These are phyloP conservation scores for Selenicereus undatus DNA, from an alignment of 148 eudicot genomes.

Conservation along the genomic window DNA sequence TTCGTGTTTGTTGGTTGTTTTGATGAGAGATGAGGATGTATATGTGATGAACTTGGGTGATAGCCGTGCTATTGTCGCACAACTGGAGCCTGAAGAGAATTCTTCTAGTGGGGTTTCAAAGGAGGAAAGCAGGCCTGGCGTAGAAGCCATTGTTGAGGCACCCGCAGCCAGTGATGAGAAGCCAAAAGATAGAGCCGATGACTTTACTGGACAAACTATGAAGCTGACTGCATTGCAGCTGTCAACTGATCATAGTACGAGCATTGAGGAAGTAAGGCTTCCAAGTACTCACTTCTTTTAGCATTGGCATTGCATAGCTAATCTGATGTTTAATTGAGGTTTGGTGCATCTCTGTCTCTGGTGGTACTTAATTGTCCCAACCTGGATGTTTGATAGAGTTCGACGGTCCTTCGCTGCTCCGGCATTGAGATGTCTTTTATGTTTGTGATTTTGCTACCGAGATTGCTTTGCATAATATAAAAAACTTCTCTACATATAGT, in stretches of 20 bases:
- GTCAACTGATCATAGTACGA: constrained; percentile 96
- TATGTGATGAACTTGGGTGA: constrained; percentile 99
- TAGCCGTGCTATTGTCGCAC: constrained; percentile 98
- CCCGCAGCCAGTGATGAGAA: constrained; percentile 31
- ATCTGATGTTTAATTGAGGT: neutral
- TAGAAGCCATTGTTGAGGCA: constrained; percentile 78
- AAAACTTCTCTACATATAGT: neutral
- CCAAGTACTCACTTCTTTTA: neutral
- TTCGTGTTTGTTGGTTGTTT: constrained; percentile 92
- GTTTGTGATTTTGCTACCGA: neutral
- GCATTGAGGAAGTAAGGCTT: constrained; percentile 78
- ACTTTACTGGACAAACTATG: constrained; percentile 39
- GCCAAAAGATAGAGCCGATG: constrained; percentile 33
- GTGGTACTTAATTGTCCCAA: neutral
- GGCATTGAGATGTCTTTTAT: neutral
- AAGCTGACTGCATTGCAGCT: constrained; percentile 81
- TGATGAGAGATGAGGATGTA: constrained; percentile 98
- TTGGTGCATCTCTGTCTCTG: neutral
- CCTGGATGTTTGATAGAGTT: neutral
- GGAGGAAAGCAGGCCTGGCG: constrained; percentile 35
- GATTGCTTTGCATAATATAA: neutral
- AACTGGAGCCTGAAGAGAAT: constrained; percentile 43
- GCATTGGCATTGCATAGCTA: neutral
- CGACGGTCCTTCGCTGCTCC: neutral
- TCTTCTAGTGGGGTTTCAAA: constrained; percentile 28